phyloP scores from a whole-genome alignment of 2,329 filamentous ascomycete species.

The Aplosporella prunicola region DNA sequence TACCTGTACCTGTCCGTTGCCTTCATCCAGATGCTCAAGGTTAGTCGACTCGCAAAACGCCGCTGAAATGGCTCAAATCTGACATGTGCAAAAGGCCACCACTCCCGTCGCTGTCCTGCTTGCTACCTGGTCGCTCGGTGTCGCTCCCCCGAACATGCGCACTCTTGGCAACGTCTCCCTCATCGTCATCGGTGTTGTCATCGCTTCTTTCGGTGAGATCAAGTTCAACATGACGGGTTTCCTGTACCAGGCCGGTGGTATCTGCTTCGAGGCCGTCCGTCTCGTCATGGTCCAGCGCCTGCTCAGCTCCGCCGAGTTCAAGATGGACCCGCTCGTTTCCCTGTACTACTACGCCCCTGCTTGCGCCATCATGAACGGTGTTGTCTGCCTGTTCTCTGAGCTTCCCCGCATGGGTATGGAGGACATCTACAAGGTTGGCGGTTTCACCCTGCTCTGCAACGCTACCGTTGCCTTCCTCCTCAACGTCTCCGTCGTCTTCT shows the following conservation, averaged over 20 bases:
- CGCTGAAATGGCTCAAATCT: background rate
- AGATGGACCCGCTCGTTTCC: slow-evolving; percentile 84
- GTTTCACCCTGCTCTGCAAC: slow-evolving; percentile 64
- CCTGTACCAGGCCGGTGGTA: slow-evolving; percentile 67
- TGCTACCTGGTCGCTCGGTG: slow-evolving; percentile 78
- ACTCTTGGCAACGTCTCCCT: slow-evolving; percentile 87
- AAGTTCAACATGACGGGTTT: slow-evolving; percentile 77
- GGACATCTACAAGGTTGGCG: slow-evolving; percentile 64
- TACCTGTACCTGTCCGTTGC: slow-evolving; percentile 93
- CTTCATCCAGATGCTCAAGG: slow-evolving; percentile 99
- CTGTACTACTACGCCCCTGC: slow-evolving; percentile 85
- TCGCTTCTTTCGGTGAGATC: slow-evolving; percentile 93
- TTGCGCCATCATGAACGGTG: slow-evolving; percentile 72
- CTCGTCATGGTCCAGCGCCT: slow-evolving; percentile 78
- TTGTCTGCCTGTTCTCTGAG: slow-evolving; percentile 65
- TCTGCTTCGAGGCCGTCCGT: slow-evolving; percentile 73
- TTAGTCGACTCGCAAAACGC: slow-evolving; percentile 26
- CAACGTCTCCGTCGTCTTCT: slow-evolving; percentile 77
- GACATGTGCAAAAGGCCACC: slow-evolving; percentile 70
- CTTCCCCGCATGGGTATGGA: slow-evolving; percentile 58
- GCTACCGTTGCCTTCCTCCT: slow-evolving; percentile 70
- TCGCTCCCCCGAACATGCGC: slow-evolving; percentile 74
- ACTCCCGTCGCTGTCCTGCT: slow-evolving; percentile 89
- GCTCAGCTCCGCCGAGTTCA: slow-evolving; percentile 73
- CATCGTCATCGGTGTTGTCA: slow-evolving; percentile 89